Conservation (phyloP, 495 filamentous ascomycete species). For the Durotheca rogersii region DNA sequence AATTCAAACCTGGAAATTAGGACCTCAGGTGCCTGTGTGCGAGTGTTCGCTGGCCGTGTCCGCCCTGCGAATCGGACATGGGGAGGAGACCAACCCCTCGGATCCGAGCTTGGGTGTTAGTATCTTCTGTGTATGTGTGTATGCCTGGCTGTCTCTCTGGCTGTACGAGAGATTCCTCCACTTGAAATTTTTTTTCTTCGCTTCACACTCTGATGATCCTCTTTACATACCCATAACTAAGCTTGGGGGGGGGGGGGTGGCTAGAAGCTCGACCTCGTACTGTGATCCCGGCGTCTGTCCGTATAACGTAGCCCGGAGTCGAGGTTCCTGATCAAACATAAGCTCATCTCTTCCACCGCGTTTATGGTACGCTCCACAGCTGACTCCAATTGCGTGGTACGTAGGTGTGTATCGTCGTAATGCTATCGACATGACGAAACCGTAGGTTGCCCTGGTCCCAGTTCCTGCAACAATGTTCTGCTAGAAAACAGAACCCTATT, state of each 20-base stretch:
- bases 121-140: constrained; percentile 20
- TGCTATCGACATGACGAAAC: constrained; percentile 29
- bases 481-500: constrained; percentile 4
- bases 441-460: constrained; percentile 15
- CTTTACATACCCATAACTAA: constrained; percentile 21
- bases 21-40: too few relatives aligned
- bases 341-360: constrained; percentile 18
- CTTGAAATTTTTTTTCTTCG: not conserved
- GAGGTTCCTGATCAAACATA: constrained; percentile 18
- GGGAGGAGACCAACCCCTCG: constrained; percentile 28
- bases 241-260: constrained; percentile 13
- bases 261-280: constrained; percentile 20
- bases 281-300: constrained; percentile 30
- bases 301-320: constrained; percentile 23
- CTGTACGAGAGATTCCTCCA: constrained; percentile 24
- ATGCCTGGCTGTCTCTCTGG: too few relatives aligned
- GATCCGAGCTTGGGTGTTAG: constrained; percentile 30
- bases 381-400: constrained; percentile 13
- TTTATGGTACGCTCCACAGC: constrained; percentile 19
- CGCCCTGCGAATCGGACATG: constrained; percentile 29
- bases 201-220: constrained; percentile 23
- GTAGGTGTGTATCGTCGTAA: constrained; percentile 25
- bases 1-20: constrained; percentile 28
- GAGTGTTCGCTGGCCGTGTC: constrained; percentile 13
- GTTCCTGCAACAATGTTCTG: not conserved